Percentiles rank a stretch among this genome's conserved stretches.
Conservation (phyloP, 2,329 filamentous ascomycete species). For the Aspergillus niger region DNA sequence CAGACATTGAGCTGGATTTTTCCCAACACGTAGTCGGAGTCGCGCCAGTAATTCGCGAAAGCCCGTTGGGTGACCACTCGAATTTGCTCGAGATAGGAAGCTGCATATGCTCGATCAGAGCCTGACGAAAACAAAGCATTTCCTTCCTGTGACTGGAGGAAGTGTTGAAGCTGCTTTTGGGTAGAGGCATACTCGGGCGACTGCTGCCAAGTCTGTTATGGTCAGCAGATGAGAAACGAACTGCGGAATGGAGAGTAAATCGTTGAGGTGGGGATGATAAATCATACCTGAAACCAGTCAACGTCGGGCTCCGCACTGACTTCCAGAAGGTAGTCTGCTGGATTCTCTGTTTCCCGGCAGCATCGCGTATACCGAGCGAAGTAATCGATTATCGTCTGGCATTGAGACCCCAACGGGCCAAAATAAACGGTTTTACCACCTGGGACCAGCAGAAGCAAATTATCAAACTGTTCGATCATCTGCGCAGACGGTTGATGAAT, state of each 20-base stretch:
- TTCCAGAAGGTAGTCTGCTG: slow-evolving; percentile 12
- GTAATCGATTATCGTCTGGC: slow-evolving; percentile 18
- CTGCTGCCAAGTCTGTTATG: no score
- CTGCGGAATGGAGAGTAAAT: no score
- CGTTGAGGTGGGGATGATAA: no score
- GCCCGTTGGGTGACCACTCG: slow-evolving; percentile 59
- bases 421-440: slow-evolving; percentile 56
- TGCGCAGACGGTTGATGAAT: slow-evolving; percentile 59
- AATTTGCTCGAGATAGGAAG: slow-evolving; percentile 53
- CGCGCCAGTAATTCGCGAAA: slow-evolving; percentile 21
- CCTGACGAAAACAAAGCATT: not conserved
- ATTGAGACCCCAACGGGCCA: slow-evolving; percentile 32
- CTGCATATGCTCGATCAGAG: slow-evolving; percentile 8
- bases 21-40: slow-evolving; percentile 13
- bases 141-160: not conserved
- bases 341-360: slow-evolving; percentile 5
- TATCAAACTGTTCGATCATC: slow-evolving; percentile 57
- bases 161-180: no score
- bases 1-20: slow-evolving; percentile 13
- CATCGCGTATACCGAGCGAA: slow-evolving; percentile 3
- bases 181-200: no score
- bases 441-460: slow-evolving; percentile 53
- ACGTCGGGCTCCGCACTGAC: slow-evolving; percentile 36
- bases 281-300: no score
- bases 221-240: no score